Evolutionary conservation across 352 stramenopile species (phyloP).

Genomic region (Phytophthora fragariaefolia): DNA sequence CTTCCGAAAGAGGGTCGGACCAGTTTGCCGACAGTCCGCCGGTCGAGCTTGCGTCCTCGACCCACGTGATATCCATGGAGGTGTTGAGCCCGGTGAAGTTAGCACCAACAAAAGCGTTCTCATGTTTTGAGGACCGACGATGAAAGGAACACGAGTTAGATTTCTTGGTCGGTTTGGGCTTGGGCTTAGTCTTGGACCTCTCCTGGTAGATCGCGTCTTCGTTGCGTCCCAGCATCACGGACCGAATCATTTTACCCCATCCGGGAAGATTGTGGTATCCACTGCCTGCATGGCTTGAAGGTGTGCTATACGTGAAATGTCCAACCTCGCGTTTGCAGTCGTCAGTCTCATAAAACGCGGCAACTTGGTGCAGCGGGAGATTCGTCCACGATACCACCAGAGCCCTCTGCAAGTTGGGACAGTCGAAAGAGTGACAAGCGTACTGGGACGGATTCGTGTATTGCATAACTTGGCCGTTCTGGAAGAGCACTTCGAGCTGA

Average conservation of each 20-base stretch:
- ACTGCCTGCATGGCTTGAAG: background rate
- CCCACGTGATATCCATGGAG: background rate
- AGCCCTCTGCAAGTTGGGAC: background rate
- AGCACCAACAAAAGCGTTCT: too few relatives aligned
- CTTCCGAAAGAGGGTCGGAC: background rate
- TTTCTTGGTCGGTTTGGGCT: background rate
- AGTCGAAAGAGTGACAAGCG: constrained; percentile 7
- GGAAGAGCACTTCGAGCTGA: constrained; percentile 6
- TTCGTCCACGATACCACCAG: background rate
- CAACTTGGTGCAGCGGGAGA: constrained; percentile 17
- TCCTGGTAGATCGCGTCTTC: constrained; percentile 4
- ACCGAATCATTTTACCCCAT: constrained; percentile 1
- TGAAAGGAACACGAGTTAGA: background rate
- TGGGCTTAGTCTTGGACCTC: background rate
- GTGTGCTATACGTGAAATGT: too few relatives aligned
- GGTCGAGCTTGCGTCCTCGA: background rate
- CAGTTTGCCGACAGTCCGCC: background rate
- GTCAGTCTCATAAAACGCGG: constrained; percentile 18
- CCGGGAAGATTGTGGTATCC: background rate
- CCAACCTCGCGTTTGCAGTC: constrained; percentile 13
- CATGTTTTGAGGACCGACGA: background rate
- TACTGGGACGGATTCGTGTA: constrained; percentile 7
- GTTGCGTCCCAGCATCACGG: constrained; percentile 19
- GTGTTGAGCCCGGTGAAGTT: too few relatives aligned
- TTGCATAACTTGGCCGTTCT: background rate